phyloP scores from a whole-genome alignment of 768 basidiomycete species.

The Nevesoporus exiguus region DNA sequence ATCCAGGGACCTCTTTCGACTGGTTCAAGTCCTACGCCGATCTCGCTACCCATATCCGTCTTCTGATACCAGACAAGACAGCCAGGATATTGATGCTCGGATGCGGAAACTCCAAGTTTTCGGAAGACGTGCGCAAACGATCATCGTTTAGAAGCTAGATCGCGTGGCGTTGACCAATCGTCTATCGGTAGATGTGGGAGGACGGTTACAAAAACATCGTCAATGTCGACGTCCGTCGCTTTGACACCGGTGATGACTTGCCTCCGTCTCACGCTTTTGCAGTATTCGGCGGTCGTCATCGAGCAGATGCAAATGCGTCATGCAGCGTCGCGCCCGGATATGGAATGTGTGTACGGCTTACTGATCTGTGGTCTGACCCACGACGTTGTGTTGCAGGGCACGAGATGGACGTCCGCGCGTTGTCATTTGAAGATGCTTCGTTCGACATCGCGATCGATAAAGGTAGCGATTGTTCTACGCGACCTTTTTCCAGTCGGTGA shows the following conservation, averaged over 20 bases:
- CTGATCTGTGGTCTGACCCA: background rate
- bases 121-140: conserved; percentile 55
- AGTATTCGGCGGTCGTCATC: conserved; percentile 78
- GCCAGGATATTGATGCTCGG: conserved; percentile 75
- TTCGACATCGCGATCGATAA: conserved; percentile 88
- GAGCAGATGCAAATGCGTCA: conserved; percentile 67
- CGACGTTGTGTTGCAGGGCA: conserved; percentile 48
- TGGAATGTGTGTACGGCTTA: conserved; percentile 55
- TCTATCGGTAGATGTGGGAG: conserved; percentile 72
- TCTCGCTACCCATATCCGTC: conserved; percentile 56
- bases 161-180: background rate
- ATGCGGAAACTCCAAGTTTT: conserved; percentile 80
- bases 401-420: conserved; percentile 77
- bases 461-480: conserved; percentile 36
- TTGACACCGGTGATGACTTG: background rate
- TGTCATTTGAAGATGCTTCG: conserved; percentile 51
- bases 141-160: too few species aligned
- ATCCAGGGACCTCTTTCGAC: conserved; percentile 62
- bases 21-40: conserved; percentile 87
- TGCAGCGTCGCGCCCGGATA: conserved; percentile 47
- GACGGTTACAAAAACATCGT: conserved; percentile 79
- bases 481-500: background rate
- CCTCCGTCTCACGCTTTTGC: background rate
- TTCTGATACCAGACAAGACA: conserved; percentile 57
- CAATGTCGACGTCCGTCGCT: conserved; percentile 63